A percentile compares a stretch with the other conserved stretches of the same genome.
phyloP scores from a whole-genome alignment of 306 rosid species.

The Quercus alba region DNA sequence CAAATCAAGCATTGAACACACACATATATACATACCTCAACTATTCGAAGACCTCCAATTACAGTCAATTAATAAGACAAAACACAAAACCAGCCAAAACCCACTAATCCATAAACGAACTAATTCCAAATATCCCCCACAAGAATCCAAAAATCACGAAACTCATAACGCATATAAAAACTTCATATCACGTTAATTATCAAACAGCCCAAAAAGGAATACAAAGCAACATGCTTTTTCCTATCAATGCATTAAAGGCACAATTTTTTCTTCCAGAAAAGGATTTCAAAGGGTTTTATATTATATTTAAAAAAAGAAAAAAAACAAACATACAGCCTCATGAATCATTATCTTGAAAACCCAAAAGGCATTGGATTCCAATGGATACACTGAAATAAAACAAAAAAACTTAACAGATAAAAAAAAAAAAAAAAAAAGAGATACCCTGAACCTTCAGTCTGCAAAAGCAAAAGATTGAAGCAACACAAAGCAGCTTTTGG shows the following conservation, averaged over 20 bases:
- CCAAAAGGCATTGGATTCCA: neutral
- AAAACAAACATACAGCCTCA: neutral
- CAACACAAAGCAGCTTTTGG: neutral
- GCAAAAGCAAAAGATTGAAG: neutral
- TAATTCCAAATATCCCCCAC: neutral
- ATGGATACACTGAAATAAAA: neutral
- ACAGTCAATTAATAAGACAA: neutral
- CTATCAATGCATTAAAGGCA: neutral
- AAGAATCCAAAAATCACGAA: conserved; percentile 2
- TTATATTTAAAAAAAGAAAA: neutral
- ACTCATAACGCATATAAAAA: neutral
- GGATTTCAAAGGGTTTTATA: neutral
- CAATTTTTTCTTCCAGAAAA: neutral
- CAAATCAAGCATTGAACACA: neutral
- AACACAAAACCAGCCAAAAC: neutral
- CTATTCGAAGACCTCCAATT: neutral
- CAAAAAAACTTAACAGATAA: neutral
- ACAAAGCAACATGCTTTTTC: neutral
- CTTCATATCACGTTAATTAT: neutral
- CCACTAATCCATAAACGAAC: neutral
- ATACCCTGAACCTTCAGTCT: conserved; percentile 2
- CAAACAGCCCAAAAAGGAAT: neutral
- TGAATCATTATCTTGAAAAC: conserved; percentile 16
- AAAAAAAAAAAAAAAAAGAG: neutral
- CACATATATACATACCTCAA: neutral